phyloP scores from a whole-genome alignment of 2,329 filamentous ascomycete species.

The Paecilomyces formosus region DNA sequence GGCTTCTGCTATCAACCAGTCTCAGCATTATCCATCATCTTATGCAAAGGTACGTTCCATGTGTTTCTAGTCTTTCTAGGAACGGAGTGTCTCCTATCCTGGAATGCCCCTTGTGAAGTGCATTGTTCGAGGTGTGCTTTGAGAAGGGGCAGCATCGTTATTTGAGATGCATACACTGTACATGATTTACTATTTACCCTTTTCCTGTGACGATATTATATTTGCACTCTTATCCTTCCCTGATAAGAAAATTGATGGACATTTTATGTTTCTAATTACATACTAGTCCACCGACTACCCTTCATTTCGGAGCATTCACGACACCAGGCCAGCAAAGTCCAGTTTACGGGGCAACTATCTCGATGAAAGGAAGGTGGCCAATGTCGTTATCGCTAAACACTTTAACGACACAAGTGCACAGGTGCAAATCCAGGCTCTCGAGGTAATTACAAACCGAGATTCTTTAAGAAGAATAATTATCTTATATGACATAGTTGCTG shows the following conservation, averaged over 20 bases:
- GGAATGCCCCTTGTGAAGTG: not conserved
- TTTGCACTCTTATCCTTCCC: not conserved
- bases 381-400: constrained; percentile 74
- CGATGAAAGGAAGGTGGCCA: constrained; percentile 58
- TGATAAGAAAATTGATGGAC: not conserved
- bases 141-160: not conserved
- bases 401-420: constrained; percentile 65
- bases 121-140: not conserved
- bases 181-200: not conserved
- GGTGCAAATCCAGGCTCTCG: constrained; percentile 73
- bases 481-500: constrained; percentile 55
- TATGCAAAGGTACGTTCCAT: not conserved
- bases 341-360: constrained; percentile 24
- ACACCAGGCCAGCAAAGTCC: constrained; percentile 13
- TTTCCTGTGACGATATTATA: not conserved
- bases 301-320: constrained; percentile 10
- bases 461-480: not conserved
- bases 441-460: constrained; percentile 31
- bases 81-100: not conserved
- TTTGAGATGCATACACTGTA: not conserved
- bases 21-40: constrained; percentile 7
- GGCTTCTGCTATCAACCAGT: constrained; percentile 22
- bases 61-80: not conserved
- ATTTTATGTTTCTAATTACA: not conserved
- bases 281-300: not conserved